phyloP scores from a whole-genome alignment of 164 flowering plant species.

The Warburgia ugandensis region DNA sequence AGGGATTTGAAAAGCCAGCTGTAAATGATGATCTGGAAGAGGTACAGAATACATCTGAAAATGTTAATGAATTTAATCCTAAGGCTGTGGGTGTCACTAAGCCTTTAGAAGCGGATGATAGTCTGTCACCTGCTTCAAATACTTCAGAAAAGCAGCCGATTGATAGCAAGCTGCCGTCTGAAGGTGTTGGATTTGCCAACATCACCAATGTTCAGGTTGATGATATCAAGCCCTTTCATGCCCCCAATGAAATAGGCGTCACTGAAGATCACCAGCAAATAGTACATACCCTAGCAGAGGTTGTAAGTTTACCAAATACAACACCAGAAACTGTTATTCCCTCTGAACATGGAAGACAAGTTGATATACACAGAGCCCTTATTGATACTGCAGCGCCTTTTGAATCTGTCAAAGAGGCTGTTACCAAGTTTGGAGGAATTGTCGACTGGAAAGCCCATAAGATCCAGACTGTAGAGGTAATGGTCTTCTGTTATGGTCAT shows the following conservation, averaged over 20 bases:
- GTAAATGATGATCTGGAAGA: constrained; percentile 4
- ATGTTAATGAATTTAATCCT: constrained; percentile 1
- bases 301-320: constrained; percentile 10
- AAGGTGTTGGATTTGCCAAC: constrained; percentile 8
- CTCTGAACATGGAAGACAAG: constrained; percentile 15
- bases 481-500: background rate
- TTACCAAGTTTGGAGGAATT: constrained; percentile 87
- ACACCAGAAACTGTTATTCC: background rate
- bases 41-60: constrained; percentile 10
- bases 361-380: constrained; percentile 27
- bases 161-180: background rate
- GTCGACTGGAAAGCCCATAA: constrained; percentile 94
- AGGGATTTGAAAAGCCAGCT: constrained; percentile 11
- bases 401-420: constrained; percentile 91
- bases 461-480: constrained; percentile 71
- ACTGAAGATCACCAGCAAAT: constrained; percentile 6
- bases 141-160: background rate
- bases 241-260: constrained; percentile 5
- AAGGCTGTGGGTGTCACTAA: background rate
- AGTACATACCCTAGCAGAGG: constrained; percentile 13
- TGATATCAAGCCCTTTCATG: constrained; percentile 4
- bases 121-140: background rate
- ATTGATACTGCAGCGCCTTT: constrained; percentile 87
- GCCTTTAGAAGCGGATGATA: background rate
- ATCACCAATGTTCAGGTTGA: constrained; percentile 9